Evolutionary conservation across 352 stramenopile genomes (phyloP).

Genomic region (Phytophthora tubulina): DNA sequence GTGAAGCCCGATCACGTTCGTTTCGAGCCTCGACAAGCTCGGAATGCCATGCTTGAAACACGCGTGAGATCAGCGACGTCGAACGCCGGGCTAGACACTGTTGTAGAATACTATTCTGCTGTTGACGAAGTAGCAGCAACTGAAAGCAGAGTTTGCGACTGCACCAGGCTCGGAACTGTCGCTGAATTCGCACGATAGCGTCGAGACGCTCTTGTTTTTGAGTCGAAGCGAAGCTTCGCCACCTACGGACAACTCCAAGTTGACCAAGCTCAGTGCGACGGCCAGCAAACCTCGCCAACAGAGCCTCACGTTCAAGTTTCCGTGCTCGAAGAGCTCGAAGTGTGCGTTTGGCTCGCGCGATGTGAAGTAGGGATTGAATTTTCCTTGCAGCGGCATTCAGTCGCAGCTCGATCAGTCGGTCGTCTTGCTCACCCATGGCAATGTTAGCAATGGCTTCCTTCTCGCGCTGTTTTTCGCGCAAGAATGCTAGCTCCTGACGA

Average conservation of each 20-base stretch:
- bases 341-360: slow-evolving; percentile 48
- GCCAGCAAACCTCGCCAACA: slow-evolving; percentile 49
- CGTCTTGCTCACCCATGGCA: slow-evolving; percentile 57
- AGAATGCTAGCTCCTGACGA: slow-evolving; percentile 29
- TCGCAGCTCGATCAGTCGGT: slow-evolving; percentile 44
- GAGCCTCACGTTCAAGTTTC: slow-evolving; percentile 47
- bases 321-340: slow-evolving; percentile 43
- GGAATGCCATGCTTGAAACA: slow-evolving; percentile 43
- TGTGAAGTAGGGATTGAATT: slow-evolving; percentile 67
- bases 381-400: slow-evolving; percentile 52
- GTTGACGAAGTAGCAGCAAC: slow-evolving; percentile 41
- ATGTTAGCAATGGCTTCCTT: slow-evolving; percentile 50
- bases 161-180: slow-evolving; percentile 46
- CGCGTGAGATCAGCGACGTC: slow-evolving; percentile 23
- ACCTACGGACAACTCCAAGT: slow-evolving; percentile 44
- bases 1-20: slow-evolving; percentile 31
- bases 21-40: slow-evolving; percentile 20
- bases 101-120: slow-evolving; percentile 54
- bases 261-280: slow-evolving; percentile 41
- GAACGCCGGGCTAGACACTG: slow-evolving; percentile 46
- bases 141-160: slow-evolving; percentile 49
- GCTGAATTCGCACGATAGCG: slow-evolving; percentile 54
- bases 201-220: slow-evolving; percentile 43
- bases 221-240: slow-evolving; percentile 49
- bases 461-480: slow-evolving; percentile 39